Base-by-base conservation (phyloP, 75 land plant species). In the Ceratopteris richardii region DNA sequence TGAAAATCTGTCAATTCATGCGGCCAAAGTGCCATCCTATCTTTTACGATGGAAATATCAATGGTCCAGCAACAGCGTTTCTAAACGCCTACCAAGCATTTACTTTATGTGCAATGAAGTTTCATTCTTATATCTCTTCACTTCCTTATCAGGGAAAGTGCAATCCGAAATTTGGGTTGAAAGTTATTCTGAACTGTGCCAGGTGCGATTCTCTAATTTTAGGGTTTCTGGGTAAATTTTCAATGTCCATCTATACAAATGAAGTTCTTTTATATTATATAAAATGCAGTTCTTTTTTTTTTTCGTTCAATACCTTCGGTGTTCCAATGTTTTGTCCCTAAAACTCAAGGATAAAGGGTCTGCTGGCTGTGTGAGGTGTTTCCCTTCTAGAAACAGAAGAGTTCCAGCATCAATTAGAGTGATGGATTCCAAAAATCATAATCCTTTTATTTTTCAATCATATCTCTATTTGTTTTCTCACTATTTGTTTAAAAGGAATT, bases 91-190 rank as follows among this genome's bases (percentile, higher is more conserved):
- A 81, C 63, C 99, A 95, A 68, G 83, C 82, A 12, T 95, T 95
- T 73, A 36, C 90, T 43, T 57, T 95, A 9, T 81, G 84, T 76
- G 92, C 97, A n/a, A 95, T 90, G 99, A 95, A 95, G 71, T 90
- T 95, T 57, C 97, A 90, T 54, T 77, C 82, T 25, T 90, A 86
- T 48, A 25, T 78, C 9, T 48, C 75, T 31, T 58, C 75, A 22
- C 37, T 88, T 51, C 79, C 69, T 13, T 58, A 54, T 16, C 36
- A 58, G 17, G 57, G 64, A 46, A 65, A 31, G 26, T 57, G 69
- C 20, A 58, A 58, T 58, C 43, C 81, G 20, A 37, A 26, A 17
- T 79, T 55, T 47, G 56, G 56, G 36, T 53, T 88, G 19, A 30
- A 48, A 20, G 69, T 69, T 22, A 76, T 94, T 44, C 41, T 46